Percentiles rank a stretch among this genome's conserved stretches.
phyloP scores from a whole-genome alignment of 108 stramenopile species.

The Skeletonema marinoi region DNA sequence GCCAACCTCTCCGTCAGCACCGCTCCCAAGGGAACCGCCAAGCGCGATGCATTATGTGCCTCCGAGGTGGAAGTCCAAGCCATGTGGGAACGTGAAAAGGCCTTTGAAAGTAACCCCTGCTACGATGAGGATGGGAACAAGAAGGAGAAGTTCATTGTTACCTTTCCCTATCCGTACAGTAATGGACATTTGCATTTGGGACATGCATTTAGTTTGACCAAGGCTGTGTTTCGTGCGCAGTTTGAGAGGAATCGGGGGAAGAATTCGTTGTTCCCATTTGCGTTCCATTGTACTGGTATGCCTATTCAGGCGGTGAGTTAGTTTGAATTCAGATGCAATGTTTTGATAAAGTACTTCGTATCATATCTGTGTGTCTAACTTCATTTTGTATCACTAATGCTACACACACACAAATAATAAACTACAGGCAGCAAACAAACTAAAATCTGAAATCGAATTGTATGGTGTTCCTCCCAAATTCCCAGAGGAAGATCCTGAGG shows the following conservation, averaged over 20 bases:
- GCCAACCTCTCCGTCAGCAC: conserved; percentile 28
- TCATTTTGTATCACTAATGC: background rate
- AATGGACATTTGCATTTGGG: conserved; percentile 98
- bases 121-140: conserved; percentile 24
- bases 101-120: conserved; percentile 75
- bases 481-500: conserved; percentile 87
- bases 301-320: conserved; percentile 95
- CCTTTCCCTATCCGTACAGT: conserved; percentile 99
- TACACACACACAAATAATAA: background rate
- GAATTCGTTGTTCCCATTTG: conserved; percentile 97
- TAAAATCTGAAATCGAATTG: conserved; percentile 89
- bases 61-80: conserved; percentile 78
- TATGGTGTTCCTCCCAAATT: conserved; percentile 92
- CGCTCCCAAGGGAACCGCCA: conserved; percentile 74
- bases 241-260: conserved; percentile 94
- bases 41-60: conserved; percentile 79
- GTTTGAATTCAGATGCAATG: background rate
- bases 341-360: too few species aligned
- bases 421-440: conserved; percentile 97
- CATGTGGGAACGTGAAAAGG: conserved; percentile 71
- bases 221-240: conserved; percentile 94
- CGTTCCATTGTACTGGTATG: conserved; percentile 99
- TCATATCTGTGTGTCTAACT: background rate
- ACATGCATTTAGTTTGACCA: conserved; percentile 97
- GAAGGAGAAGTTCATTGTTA: conserved; percentile 90